Percentiles rank a stretch among this genome's conserved stretches.
Evolutionary conservation across 2,329 filamentous ascomycete genomes (phyloP).

Genomic region (Byssoonygena ceratinophila): DNA sequence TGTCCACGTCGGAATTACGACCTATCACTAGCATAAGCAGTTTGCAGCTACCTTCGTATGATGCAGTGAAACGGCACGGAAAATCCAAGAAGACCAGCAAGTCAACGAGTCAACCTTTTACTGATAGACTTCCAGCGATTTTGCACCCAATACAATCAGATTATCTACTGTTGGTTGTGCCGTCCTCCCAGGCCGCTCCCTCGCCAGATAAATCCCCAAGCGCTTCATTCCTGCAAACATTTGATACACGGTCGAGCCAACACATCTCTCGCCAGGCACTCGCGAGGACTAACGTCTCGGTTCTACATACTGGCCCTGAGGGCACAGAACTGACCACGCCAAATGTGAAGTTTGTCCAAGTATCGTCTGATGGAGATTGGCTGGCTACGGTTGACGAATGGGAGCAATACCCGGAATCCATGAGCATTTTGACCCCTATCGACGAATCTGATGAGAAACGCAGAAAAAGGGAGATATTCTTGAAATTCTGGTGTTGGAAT

Average conservation of each 20-base stretch:
- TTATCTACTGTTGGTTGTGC: constrained; percentile 58
- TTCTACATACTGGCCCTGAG: constrained; percentile 63
- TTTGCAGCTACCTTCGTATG: constrained; percentile 48
- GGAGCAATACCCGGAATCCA: constrained; percentile 61
- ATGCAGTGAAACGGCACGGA: neutral
- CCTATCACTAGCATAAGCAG: constrained; percentile 76
- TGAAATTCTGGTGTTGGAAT: constrained; percentile 81
- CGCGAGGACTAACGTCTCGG: constrained; percentile 76
- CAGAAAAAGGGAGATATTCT: constrained; percentile 54
- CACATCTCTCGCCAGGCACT: constrained; percentile 80
- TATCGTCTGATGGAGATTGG: constrained; percentile 76
- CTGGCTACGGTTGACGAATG: constrained; percentile 87
- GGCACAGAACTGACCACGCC: constrained; percentile 65
- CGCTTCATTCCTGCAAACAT: constrained; percentile 65
- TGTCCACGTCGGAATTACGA: constrained; percentile 81
- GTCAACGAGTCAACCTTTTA: constrained; percentile 31
- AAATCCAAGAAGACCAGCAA: constrained; percentile 27
- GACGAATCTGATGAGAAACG: constrained; percentile 12
- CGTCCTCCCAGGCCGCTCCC: constrained; percentile 39
- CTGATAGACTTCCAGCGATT: constrained; percentile 42
- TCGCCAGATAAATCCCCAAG: constrained; percentile 28
- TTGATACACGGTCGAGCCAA: constrained; percentile 68
- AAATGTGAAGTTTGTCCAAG: constrained; percentile 60
- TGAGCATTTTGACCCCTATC: constrained; percentile 44
- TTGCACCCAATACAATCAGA: constrained; percentile 54